These are phyloP conservation scores for Blastomyces silverae DNA, from an alignment of 2,329 filamentous ascomycete species.

Conservation along the genomic window DNA sequence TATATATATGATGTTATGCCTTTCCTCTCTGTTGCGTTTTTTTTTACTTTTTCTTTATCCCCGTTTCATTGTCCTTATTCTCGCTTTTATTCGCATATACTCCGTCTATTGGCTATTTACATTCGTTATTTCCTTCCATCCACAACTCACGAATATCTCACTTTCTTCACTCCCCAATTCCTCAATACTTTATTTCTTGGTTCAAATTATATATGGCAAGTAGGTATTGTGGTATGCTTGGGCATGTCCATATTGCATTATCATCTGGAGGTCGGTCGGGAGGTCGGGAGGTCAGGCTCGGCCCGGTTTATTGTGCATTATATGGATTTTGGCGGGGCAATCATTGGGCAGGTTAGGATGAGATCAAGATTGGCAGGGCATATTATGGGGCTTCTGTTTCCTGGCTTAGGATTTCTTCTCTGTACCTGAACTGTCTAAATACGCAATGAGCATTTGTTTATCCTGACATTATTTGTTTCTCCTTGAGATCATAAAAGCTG, in stretches of 20 bases:
- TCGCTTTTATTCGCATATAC: neutral
- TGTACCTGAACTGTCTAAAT: neutral
- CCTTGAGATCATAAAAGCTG: neutral
- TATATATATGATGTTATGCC: slow-evolving; percentile 7
- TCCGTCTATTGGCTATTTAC: neutral
- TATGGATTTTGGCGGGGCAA: neutral
- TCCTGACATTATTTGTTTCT: neutral
- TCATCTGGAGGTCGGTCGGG: neutral
- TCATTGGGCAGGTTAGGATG: neutral
- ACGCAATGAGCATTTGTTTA: neutral
- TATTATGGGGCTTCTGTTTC: neutral
- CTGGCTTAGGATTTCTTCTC: neutral
- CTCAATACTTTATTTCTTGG: neutral
- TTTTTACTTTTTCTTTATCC: neutral
- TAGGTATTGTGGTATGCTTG: neutral
- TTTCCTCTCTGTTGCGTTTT: neutral
- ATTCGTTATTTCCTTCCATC: neutral
- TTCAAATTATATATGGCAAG: neutral
- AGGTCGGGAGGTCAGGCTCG: neutral
- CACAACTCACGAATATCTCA: neutral
- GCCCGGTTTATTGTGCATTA: neutral
- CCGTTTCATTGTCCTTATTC: neutral
- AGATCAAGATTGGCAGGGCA: neutral
- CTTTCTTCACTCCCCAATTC: neutral
- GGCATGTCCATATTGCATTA: slow-evolving; percentile 4